Evolutionary conservation across 2,329 filamentous ascomycete genomes (phyloP).

Genomic region (Ophiostoma angusticollis): DNA sequence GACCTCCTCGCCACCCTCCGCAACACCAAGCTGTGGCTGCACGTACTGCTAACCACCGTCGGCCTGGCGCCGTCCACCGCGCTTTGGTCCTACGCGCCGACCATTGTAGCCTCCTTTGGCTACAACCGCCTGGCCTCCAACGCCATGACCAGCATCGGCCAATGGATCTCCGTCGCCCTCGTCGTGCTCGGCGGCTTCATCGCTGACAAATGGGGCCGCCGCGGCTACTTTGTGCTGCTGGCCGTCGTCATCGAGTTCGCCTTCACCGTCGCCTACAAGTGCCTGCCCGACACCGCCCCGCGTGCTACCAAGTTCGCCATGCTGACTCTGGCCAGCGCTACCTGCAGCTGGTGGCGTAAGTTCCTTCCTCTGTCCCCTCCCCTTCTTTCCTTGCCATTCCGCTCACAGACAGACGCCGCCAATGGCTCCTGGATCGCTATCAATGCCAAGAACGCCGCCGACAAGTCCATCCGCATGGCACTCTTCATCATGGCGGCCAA

Average conservation of each 20-base stretch:
- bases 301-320: slow-evolving; percentile 10
- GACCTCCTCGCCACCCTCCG: not conserved
- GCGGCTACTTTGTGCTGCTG: slow-evolving; percentile 9
- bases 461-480: slow-evolving; percentile 3
- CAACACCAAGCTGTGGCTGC: slow-evolving; percentile 29
- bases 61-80: slow-evolving; percentile 31
- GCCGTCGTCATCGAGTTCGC: slow-evolving; percentile 11
- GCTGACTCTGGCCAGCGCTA: slow-evolving; percentile 12
- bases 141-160: slow-evolving; percentile 41
- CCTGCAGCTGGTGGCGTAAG: slow-evolving; percentile 14
- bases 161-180: slow-evolving; percentile 36
- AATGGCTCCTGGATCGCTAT: slow-evolving; percentile 14
- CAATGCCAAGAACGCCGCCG: slow-evolving; percentile 1
- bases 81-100: slow-evolving; percentile 28
- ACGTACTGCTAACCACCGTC: slow-evolving; percentile 32
- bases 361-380: not conserved
- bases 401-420: slow-evolving; percentile 11
- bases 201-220: slow-evolving; percentile 11
- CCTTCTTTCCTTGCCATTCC: not conserved
- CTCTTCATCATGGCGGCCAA: slow-evolving; percentile 50
- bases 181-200: slow-evolving; percentile 8
- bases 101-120: slow-evolving; percentile 39
- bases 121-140: slow-evolving; percentile 36
- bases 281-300: slow-evolving; percentile 8
- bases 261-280: slow-evolving; percentile 14